Evolutionary conservation across 208 protist genomes (phyloP).

Genomic region (Crithidia brevicula): DNA sequence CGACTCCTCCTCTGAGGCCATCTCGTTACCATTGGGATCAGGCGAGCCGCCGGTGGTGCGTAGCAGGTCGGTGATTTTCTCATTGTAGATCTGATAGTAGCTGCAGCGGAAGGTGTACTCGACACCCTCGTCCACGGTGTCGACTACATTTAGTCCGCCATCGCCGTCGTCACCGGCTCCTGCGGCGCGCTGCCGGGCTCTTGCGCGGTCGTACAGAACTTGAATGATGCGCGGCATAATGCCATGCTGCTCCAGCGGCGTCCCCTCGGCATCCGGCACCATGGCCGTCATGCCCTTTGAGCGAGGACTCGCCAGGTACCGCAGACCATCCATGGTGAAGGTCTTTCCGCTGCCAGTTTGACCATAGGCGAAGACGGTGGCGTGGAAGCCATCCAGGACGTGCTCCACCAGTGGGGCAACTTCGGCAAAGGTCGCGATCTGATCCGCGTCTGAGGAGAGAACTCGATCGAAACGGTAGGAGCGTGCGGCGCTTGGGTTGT

Average conservation of each 20-base stretch:
- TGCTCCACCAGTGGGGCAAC: constrained; percentile 81
- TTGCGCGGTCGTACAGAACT: constrained; percentile 75
- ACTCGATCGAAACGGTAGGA: constrained; percentile 85
- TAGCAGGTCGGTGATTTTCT: constrained; percentile 86
- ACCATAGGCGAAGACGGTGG: constrained; percentile 91
- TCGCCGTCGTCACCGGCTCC: neutral
- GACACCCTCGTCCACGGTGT: constrained; percentile 32
- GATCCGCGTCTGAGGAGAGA: constrained; percentile 44
- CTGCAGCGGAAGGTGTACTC: constrained; percentile 82
- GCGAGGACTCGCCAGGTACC: constrained; percentile 31
- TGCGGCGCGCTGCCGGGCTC: constrained; percentile 38
- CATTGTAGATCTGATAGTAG: constrained; percentile 94
- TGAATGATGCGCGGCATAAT: constrained; percentile 84
- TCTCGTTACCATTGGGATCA: constrained; percentile 4
- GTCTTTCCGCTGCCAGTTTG: constrained; percentile 94
- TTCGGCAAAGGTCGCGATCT: constrained; percentile 71
- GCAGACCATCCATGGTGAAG: constrained; percentile 87
- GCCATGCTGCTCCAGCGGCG: constrained; percentile 59
- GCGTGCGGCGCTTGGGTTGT: constrained; percentile 27
- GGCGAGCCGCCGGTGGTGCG: constrained; percentile 23
- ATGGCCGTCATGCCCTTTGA: neutral
- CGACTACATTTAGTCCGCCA: no score
- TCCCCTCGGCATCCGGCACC: constrained; percentile 33
- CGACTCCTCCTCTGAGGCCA: neutral
- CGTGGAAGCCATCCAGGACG: constrained; percentile 85